Base-by-base conservation (phyloP, 2,329 filamentous ascomycete genomes). In the Chalaropsis thielavioides region DNA sequence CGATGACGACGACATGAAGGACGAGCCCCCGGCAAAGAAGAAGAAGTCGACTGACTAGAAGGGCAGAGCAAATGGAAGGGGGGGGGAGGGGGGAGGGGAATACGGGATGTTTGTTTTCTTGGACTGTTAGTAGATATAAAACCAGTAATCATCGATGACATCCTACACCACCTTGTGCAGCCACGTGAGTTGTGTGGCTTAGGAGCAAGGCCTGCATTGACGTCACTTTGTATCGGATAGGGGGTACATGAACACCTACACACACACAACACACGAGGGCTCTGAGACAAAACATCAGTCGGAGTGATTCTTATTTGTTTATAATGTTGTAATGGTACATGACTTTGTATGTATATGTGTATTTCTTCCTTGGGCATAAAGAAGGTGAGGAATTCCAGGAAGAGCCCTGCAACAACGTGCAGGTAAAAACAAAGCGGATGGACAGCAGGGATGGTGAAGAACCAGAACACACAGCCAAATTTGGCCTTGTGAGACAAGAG, bases 11-110 rank as follows among this genome's bases (percentile, higher is more conserved):
- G 76, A 77, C 0, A 72, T 73, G 6, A 73, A 75, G 8, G 75
- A 78, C 60, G 76, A 77, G 19, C 75, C 78, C 69, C 73, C 73
- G 44, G 78, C 78, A 6, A 79, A 79, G 72, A 81, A 80, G 76
- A 81, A 81, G 74, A 76, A 74, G 72, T 74, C 35, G 72, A 68
- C 62, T 74, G 66, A 68, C 41, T 59, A 62, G 61, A 64, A 35
- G 6, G 24, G 27, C 19, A 17, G 15, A n/a, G 17, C 0, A 44
- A 56, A 46, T 43, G 22, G 31, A 56, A 58, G 44, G 65, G 67
- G 56, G 64, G 63, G 67, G 64, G 43, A 64, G 67, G 68, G 67
- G 58, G 54, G 13, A 3, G 58, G 35, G 4, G 31, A 31, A 6
- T 31, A 6, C 6, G 31, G 31, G 31, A 2, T 31, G 31, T 31